Evolutionary conservation across 1,139 yeast species (phyloP).

Genomic region (Blastobotrys ciferrii): DNA sequence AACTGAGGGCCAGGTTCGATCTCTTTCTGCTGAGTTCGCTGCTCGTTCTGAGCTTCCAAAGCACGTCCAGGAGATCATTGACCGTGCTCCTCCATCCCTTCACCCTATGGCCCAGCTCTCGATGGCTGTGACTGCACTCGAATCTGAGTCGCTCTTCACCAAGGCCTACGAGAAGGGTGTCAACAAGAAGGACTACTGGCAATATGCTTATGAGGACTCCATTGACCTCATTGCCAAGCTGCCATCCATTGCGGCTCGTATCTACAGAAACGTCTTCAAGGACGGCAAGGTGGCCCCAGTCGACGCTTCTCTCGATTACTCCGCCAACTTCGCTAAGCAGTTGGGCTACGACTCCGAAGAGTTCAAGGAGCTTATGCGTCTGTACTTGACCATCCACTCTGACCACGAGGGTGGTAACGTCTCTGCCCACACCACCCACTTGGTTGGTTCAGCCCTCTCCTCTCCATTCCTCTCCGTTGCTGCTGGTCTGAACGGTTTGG

Average conservation of each 20-base stretch:
- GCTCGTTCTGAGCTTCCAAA: constrained; percentile 57
- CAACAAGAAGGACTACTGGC: constrained; percentile 67
- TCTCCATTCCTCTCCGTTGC: constrained; percentile 91
- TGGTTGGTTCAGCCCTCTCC: constrained; percentile 93
- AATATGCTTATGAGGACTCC: constrained; percentile 63
- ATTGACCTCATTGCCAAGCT: constrained; percentile 63
- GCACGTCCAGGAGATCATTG: constrained; percentile 52
- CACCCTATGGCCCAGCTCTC: constrained; percentile 75
- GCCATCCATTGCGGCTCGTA: constrained; percentile 63
- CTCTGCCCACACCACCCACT: constrained; percentile 95
- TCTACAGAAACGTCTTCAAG: constrained; percentile 63
- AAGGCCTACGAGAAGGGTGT: constrained; percentile 70
- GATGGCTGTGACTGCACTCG: constrained; percentile 63
- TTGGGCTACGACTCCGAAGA: constrained; percentile 83
- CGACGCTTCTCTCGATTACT: constrained; percentile 80
- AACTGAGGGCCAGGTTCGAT: constrained; percentile 52
- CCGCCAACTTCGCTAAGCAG: constrained; percentile 85
- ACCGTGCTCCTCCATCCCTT: constrained; percentile 53
- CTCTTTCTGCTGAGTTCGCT: constrained; percentile 55
- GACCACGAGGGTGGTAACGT: constrained; percentile 99
- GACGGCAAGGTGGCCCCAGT: constrained; percentile 80
- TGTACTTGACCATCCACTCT: constrained; percentile 93
- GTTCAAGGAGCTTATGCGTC: constrained; percentile 89
- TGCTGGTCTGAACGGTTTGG: constrained; percentile 95
- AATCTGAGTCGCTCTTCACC: constrained; percentile 58